Conservation (phyloP, 2,329 filamentous ascomycete species). For the Cryoendolithus antarcticus region DNA sequence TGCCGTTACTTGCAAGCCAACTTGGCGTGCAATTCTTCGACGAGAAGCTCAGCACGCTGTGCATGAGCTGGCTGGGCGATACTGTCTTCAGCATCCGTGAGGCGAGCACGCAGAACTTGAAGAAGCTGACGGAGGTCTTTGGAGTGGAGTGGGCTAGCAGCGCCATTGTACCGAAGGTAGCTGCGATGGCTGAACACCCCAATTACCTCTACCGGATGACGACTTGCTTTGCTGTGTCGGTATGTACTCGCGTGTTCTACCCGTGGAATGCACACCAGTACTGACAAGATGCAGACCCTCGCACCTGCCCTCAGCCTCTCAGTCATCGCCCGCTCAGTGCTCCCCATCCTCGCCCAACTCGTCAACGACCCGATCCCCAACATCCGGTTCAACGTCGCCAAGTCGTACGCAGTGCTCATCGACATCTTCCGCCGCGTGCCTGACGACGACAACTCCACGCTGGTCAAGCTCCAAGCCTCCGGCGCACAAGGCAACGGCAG, state of each 20-base stretch:
- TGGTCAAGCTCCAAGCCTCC: conserved; percentile 74
- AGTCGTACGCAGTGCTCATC: conserved; percentile 86
- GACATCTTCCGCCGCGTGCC: conserved; percentile 85
- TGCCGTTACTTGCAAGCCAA: conserved; percentile 87
- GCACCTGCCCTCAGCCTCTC: conserved; percentile 85
- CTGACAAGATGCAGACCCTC: conserved; percentile 54
- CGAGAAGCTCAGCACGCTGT: conserved; percentile 86
- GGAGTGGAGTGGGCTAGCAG: conserved; percentile 95
- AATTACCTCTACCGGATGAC: conserved; percentile 99
- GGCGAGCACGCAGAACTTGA: conserved; percentile 91
- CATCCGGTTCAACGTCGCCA: conserved; percentile 98
- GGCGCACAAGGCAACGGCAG: conserved; percentile 41
- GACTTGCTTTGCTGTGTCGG: conserved; percentile 94
- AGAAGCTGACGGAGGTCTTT: conserved; percentile 97
- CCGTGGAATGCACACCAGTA: not conserved
- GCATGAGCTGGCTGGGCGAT: conserved; percentile 97
- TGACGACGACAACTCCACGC: conserved; percentile 58
- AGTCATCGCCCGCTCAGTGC: conserved; percentile 82
- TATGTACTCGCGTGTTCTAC: conserved; percentile 40
- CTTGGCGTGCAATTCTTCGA: conserved; percentile 96
- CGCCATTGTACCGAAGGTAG: conserved; percentile 96
- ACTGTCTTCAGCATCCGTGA: conserved; percentile 98
- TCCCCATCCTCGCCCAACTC: conserved; percentile 92
- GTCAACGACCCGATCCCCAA: conserved; percentile 93
- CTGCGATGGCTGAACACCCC: conserved; percentile 94